Conservation (phyloP, 805 yeast species). For the Yarrowia hollandica region DNA sequence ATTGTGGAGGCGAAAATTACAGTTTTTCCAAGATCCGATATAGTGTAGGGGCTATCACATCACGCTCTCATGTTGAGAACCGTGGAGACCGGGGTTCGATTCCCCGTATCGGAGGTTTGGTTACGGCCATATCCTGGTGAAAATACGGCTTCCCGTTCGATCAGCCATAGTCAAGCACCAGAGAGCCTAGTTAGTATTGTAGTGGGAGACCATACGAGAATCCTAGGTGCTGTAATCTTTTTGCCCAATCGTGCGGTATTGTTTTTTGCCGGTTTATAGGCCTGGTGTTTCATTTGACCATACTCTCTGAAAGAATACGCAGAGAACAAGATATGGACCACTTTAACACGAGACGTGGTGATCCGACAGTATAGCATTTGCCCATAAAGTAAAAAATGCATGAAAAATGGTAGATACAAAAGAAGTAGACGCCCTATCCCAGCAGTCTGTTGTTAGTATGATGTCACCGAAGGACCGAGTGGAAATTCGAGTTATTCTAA, state of each 20-base stretch:
- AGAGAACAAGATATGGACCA: no score
- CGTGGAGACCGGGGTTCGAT: constrained; percentile 30
- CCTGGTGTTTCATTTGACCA: no score
- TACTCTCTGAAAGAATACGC: no score
- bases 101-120: constrained; percentile 29
- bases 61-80: constrained; percentile 27
- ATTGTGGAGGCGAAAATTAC: background rate
- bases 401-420: no score
- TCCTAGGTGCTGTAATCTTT: constrained; percentile 26
- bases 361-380: no score
- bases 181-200: constrained; percentile 26
- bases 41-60: constrained; percentile 30
- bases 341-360: no score
- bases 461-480: no score
- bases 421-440: no score
- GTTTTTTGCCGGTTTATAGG: no score
- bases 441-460: no score
- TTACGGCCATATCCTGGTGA: constrained; percentile 27
- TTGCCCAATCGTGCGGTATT: background rate
- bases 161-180: constrained; percentile 27
- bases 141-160: constrained; percentile 27
- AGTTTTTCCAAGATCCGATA: background rate
- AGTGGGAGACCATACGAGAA: constrained; percentile 28
- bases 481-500: no score
- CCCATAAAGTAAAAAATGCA: no score